Conservation (phyloP, 306 rosid species). For the Lotus japonicus region DNA sequence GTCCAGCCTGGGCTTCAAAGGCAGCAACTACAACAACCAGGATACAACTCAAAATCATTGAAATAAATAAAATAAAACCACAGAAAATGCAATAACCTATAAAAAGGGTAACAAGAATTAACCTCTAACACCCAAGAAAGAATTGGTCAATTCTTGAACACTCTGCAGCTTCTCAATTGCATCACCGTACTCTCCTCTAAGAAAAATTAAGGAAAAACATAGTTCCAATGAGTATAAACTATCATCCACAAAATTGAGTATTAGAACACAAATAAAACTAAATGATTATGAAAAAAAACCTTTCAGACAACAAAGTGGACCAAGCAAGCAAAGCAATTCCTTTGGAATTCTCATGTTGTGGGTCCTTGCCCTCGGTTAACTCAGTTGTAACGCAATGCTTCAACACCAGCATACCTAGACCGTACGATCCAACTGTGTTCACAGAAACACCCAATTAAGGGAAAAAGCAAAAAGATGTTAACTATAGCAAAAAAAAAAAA, state of each 20-base stretch:
- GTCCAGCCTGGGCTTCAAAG: conserved; percentile 79
- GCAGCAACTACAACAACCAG: conserved; percentile 67
- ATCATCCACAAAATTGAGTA: not conserved
- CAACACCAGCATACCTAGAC: conserved; percentile 54
- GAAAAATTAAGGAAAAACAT: not conserved
- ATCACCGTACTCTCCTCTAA: conserved; percentile 54
- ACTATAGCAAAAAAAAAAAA: not conserved
- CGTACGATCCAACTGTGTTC: conserved; percentile 68
- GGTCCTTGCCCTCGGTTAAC: conserved; percentile 45
- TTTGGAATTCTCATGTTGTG: conserved; percentile 43
- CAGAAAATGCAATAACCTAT: too few relatives aligned
- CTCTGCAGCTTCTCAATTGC: conserved; percentile 63
- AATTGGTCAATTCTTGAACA: conserved; percentile 48
- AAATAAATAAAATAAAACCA: not conserved
- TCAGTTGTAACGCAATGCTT: conserved; percentile 65
- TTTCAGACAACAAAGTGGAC: conserved; percentile 71
- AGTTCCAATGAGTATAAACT: conserved; percentile 13
- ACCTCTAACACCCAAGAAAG: conserved; percentile 69
- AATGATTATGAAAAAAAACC: conserved; percentile 32
- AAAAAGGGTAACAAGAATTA: not conserved
- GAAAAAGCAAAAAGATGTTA: not conserved
- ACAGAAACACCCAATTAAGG: not conserved
- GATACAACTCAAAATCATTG: conserved; percentile 1
- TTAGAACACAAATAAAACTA: not conserved
- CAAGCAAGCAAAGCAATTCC: conserved; percentile 69